Base-by-base conservation (phyloP, 2,329 filamentous ascomycete genomes). In the Aspergillus fumigatiaffinis region DNA sequence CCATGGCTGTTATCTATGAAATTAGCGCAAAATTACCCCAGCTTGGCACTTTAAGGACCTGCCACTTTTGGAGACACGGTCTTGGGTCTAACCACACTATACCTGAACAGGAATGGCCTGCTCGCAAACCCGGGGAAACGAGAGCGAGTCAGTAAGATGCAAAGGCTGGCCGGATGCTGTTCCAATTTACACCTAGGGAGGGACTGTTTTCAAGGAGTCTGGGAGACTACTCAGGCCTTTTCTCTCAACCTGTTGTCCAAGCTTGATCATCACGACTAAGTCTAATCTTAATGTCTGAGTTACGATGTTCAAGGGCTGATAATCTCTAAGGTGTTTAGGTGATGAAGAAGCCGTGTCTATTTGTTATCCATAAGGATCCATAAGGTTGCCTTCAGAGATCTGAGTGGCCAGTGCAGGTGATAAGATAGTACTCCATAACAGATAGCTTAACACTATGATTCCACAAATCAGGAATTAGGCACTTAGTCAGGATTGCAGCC, bases 31-130 rank as follows among this genome's bases (percentile, higher is more conserved):
- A 46, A 50, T 52, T 60, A 60, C 55, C 55, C 54, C 51, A 53
- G 58, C 52, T 60, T 55, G 51, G 58, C 52, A 54, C 48, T 53
- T 26, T 56, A 46, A 58, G 53, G 56, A 59, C 59, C 56, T 61
- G 53, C 59, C 59, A 52, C 23, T 55, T 61, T 51, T 42, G 56
- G 59, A 52, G 49, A 50, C 26, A 21, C 50, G 23, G 20, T 6
- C 44, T 12, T 5, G 7, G 3, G 21, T 10, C 21, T 47, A 21
- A 5, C 4, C 3, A 14, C 20, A 26, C 12, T 3, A 23, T 50
- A 54, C 21, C 10, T 25, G 25, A 10, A 41, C 42, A 49, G 51
- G 50, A 57, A 54, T 50, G 55, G 14, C 14, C 1, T 12, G 14
- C 14, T 49, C 20, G 25, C 5, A 41, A 50, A 42, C 10, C 32